Evolutionary conservation across 768 basidiomycete species (phyloP).

Genomic region (Xerocomellus amylosporus): DNA sequence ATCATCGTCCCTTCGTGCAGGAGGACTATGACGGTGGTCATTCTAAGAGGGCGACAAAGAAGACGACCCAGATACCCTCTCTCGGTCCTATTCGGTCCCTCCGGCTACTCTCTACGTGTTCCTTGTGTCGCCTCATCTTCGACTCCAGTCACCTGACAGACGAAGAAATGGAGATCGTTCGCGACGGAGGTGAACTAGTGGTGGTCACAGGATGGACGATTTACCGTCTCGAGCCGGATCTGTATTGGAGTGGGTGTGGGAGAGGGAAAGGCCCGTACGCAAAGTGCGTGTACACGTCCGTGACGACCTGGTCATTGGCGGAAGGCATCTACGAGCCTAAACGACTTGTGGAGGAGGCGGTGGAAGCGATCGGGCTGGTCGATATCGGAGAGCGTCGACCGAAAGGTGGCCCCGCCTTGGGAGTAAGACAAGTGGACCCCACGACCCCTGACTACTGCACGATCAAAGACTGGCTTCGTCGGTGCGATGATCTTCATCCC

Average conservation of each 20-base stretch:
- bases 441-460: background rate
- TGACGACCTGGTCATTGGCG: background rate
- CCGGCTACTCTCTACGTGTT: conserved; percentile 7
- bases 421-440: conserved; percentile 4
- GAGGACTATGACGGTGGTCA: background rate
- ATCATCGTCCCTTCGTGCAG: background rate
- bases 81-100: conserved; percentile 4
- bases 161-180: background rate
- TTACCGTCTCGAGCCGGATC: background rate
- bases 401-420: background rate
- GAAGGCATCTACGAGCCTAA: background rate
- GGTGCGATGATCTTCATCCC: conserved; percentile 8
- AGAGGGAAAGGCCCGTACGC: conserved; percentile 3
- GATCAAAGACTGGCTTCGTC: conserved; percentile 9
- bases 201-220: conserved; percentile 1
- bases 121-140: conserved; percentile 14
- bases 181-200: background rate
- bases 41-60: background rate
- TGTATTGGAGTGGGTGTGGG: background rate
- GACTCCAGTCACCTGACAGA: conserved; percentile 2
- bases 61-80: background rate
- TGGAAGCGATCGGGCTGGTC: conserved; percentile 7
- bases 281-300: conserved; percentile 8
- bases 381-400: background rate
- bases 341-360: background rate